Evolutionary conservation across 2,329 filamentous ascomycete species (phyloP), one percentile per base, ranked within the genome.

Genomic region (Taxawa tesnikishii): DNA sequence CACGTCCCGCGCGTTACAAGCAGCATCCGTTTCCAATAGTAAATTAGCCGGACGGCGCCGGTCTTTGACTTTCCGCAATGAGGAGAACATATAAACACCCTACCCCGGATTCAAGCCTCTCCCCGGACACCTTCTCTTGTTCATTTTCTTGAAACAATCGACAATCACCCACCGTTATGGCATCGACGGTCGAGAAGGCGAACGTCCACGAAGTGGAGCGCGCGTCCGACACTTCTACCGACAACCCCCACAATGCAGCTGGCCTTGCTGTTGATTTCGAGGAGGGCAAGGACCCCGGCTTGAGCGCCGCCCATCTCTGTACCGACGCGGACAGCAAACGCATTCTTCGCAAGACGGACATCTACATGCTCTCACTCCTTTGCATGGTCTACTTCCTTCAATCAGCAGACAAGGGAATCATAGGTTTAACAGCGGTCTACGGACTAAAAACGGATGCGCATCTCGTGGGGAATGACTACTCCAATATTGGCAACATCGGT

Each of bases 401-500:
- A 15, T 37, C 34, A 24, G 34, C 34, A 11, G 34, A 37, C 15
- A 37, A 37, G 11, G 30, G 30, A 7, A 33, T 37, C 14, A 33
- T 37, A 16, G 34, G 34, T 36, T 31, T 34, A n/a, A 38, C 39
- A 11, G 37, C 37, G 8, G 39, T 41, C 7, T 41, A 33, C n/a
- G 39, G 39, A 2, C 17, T 41, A 17, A 39, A 38, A 21, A 32
- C 28, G 15, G 39, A 41, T 18, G 36, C 32, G 6, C 21, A 41
- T 6, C 37, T 41, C n/a, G 19, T 32, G 3, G 39, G 37, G 4
- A 37, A 41, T 13, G 34, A 39, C 12, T 41, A 39, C 23, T 29
- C 31, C 14, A 39, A 36, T 28, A 38, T 39, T 5, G 39, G 37
- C 8, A 39, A 32, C 15, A 39, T 39, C 5, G 34, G 35, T 26